Evolutionary conservation across 2,329 filamentous ascomycete species (phyloP).

Genomic region (Diaporthe helianthi): DNA sequence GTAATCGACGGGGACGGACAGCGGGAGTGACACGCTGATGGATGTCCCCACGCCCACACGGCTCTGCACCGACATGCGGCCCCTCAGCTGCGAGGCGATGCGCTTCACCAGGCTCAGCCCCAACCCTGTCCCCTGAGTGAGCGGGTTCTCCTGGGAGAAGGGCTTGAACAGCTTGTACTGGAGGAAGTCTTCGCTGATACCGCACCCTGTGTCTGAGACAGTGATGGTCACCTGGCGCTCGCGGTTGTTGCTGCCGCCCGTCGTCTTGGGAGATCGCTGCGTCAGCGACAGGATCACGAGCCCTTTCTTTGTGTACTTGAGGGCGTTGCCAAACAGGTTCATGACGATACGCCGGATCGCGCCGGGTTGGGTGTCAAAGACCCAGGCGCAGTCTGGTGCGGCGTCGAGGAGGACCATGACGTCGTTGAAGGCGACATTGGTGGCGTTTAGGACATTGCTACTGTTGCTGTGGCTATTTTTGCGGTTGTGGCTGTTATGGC

Average conservation of each 20-base stretch:
- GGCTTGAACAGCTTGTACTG: background rate
- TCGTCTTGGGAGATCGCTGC: background rate
- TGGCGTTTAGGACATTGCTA: no score
- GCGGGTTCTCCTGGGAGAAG: background rate
- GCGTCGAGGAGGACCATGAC: background rate
- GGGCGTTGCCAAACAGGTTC: background rate
- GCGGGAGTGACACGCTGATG: no score
- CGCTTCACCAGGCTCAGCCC: background rate
- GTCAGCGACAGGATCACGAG: background rate
- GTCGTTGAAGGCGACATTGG: no score
- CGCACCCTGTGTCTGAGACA: background rate
- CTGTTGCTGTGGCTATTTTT: background rate
- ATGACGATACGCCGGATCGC: background rate
- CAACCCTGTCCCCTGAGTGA: background rate
- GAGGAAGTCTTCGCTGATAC: background rate
- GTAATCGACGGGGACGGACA: no score
- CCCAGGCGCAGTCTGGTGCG: background rate
- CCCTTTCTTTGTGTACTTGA: background rate
- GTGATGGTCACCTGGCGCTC: background rate
- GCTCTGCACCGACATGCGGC: background rate
- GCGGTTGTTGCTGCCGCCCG: no score
- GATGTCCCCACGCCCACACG: no score
- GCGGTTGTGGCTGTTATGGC: no score
- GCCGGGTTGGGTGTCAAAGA: background rate
- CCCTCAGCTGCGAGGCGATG: background rate